Evolutionary conservation across 208 protist species (phyloP).

Genomic region (Wallacemonas rigidus): DNA sequence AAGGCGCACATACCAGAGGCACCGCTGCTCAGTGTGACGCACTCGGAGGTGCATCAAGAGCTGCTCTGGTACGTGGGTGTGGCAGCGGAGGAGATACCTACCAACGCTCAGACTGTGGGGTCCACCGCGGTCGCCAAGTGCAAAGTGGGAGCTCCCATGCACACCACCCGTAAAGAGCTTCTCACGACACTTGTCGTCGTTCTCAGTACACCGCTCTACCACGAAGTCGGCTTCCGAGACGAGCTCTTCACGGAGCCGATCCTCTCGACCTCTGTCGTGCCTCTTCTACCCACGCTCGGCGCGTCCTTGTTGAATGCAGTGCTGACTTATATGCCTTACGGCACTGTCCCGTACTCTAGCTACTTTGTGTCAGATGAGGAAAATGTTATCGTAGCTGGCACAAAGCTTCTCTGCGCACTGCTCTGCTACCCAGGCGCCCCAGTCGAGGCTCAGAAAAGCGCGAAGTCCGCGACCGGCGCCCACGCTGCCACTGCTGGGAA

Average conservation of each 20-base stretch:
- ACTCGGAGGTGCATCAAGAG: slow-evolving; percentile 49
- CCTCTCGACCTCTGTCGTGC: slow-evolving; percentile 48
- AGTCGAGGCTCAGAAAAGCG: neutral
- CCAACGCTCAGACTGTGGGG: neutral
- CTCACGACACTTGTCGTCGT: slow-evolving; percentile 52
- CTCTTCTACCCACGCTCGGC: slow-evolving; percentile 71
- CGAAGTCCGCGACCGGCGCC: neutral
- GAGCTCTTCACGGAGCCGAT: slow-evolving; percentile 74
- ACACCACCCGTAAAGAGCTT: slow-evolving; percentile 47
- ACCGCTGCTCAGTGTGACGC: slow-evolving; percentile 33
- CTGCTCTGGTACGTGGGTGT: slow-evolving; percentile 75
- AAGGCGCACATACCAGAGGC: slow-evolving; percentile 18
- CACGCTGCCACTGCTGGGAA: neutral
- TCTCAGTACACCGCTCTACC: slow-evolving; percentile 64
- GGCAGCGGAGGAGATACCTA: slow-evolving; percentile 36
- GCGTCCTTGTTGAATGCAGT: slow-evolving; percentile 81
- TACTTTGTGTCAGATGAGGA: slow-evolving; percentile 61
- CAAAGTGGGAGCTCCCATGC: slow-evolving; percentile 11
- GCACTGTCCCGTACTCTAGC: slow-evolving; percentile 78
- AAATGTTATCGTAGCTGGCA: slow-evolving; percentile 47
- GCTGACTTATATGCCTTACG: slow-evolving; percentile 70
- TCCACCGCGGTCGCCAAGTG: slow-evolving; percentile 16
- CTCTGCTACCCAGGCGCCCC: slow-evolving; percentile 50
- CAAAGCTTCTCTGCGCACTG: slow-evolving; percentile 58
- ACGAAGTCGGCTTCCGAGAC: slow-evolving; percentile 50